Percentiles rank a stretch among this genome's conserved stretches.
These are phyloP conservation scores for Starmera caribaea DNA, from an alignment of 805 yeast genomes.

Conservation along the genomic window DNA sequence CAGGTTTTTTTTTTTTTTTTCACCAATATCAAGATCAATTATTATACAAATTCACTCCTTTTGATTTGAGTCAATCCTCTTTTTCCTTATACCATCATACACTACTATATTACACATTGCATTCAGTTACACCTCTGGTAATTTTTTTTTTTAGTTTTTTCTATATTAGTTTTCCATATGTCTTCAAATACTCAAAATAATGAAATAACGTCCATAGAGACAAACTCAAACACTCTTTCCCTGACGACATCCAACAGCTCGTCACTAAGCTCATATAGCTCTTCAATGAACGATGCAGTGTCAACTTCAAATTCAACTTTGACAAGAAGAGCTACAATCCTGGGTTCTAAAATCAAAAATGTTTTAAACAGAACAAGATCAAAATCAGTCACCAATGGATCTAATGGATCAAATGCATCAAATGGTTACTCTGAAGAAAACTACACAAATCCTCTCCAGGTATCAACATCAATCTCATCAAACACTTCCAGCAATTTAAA, in stretches of 20 bases:
- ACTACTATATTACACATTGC: too few species aligned
- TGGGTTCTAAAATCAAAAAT: conserved; percentile 4
- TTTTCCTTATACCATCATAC: too few species aligned
- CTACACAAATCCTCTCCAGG: not conserved
- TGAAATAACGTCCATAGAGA: not conserved
- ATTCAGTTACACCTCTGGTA: too few species aligned
- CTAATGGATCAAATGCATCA: not conserved
- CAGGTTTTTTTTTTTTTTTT: too few species aligned
- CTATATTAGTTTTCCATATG: too few species aligned
- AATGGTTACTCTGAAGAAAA: not conserved
- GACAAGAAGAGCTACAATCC: conserved; percentile 3
- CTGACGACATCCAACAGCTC: conserved; percentile 14
- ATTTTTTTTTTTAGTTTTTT: too few species aligned
- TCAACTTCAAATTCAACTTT: conserved; percentile 3
- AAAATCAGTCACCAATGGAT: conserved; percentile 5
- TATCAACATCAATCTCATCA: not conserved
- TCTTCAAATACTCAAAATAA: too few species aligned
- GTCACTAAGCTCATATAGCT: conserved; percentile 13
- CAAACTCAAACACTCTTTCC: conserved; percentile 2
- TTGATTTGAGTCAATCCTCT: too few species aligned
- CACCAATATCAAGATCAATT: too few species aligned
- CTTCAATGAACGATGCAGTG: conserved; percentile 7
- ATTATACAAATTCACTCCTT: too few species aligned
- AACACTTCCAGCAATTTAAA: not conserved
- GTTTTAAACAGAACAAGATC: conserved; percentile 9